Conservation (phyloP, 2,329 filamentous ascomycete genomes). For the Lachnellula subtilissima region DNA sequence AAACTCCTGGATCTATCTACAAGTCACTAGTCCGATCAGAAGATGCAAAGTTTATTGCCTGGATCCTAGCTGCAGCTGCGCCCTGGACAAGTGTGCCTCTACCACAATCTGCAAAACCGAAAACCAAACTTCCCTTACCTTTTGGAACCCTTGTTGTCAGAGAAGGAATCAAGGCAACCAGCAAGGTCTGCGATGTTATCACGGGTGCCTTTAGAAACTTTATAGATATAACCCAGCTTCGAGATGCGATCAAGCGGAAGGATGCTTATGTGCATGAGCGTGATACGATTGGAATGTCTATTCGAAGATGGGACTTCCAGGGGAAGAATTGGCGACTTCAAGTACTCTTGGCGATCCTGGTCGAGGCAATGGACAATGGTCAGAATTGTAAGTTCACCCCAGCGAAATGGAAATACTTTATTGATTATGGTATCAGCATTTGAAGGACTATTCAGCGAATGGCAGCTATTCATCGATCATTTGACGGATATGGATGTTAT, state of each 20-base stretch:
- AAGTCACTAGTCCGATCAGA: conserved; percentile 54
- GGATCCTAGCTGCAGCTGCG: conserved; percentile 69
- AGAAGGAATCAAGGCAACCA: conserved; percentile 75
- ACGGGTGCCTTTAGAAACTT: conserved; percentile 59
- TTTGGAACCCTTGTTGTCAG: conserved; percentile 60
- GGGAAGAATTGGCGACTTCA: conserved; percentile 66
- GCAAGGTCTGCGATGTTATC: conserved; percentile 67
- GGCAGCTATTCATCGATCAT: conserved; percentile 53
- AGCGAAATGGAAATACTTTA: not conserved
- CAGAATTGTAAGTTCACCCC: not conserved
- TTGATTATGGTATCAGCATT: conserved; percentile 17
- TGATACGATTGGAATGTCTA: conserved; percentile 67
- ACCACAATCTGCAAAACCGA: conserved; percentile 35
- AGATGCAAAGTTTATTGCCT: conserved; percentile 66
- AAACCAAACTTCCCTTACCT: conserved; percentile 49
- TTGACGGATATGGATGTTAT: conserved; percentile 50
- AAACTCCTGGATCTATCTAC: conserved; percentile 44
- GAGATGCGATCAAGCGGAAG: conserved; percentile 47
- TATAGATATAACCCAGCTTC: conserved; percentile 57
- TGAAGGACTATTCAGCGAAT: conserved; percentile 41
- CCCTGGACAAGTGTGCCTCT: conserved; percentile 61
- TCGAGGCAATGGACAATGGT: conserved; percentile 49
- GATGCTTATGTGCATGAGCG: conserved; percentile 46
- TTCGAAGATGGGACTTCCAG: conserved; percentile 63
- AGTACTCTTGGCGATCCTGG: conserved; percentile 61